Percentiles rank a stretch among this genome's conserved stretches.
Evolutionary conservation across 768 basidiomycete species (phyloP).

Genomic region (Lactarius trivialis): DNA sequence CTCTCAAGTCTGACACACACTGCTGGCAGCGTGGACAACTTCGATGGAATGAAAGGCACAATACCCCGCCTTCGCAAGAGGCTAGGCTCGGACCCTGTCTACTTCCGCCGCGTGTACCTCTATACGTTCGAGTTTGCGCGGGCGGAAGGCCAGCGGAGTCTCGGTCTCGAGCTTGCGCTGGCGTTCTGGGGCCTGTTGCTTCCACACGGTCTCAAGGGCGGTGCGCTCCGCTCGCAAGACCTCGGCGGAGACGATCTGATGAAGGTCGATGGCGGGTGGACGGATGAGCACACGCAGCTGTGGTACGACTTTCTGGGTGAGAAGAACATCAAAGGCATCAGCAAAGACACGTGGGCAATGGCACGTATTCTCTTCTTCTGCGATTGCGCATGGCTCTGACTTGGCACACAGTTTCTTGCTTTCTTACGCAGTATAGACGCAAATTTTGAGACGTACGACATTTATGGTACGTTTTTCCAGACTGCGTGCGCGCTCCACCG

Average conservation of each 20-base stretch:
- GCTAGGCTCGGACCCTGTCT: slow-evolving; percentile 56
- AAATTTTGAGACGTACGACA: slow-evolving; percentile 65
- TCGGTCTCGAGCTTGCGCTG: slow-evolving; percentile 63
- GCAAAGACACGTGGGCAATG: slow-evolving; percentile 88
- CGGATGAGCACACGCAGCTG: slow-evolving; percentile 51
- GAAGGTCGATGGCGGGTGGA: slow-evolving; percentile 47
- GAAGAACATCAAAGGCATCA: slow-evolving; percentile 68
- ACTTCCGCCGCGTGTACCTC: slow-evolving; percentile 74
- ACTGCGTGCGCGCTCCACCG: background rate
- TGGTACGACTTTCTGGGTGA: slow-evolving; percentile 75
- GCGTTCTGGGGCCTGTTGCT: slow-evolving; percentile 77
- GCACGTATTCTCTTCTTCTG: slow-evolving; percentile 36
- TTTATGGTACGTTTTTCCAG: slow-evolving; percentile 47
- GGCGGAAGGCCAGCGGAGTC: slow-evolving; percentile 68
- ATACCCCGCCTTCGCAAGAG: slow-evolving; percentile 50
- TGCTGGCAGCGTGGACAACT: slow-evolving; percentile 51
- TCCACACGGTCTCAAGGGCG: slow-evolving; percentile 60
- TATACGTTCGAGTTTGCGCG: slow-evolving; percentile 79
- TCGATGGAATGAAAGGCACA: slow-evolving; percentile 51
- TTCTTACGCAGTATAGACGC: slow-evolving; percentile 72
- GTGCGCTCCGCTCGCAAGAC: slow-evolving; percentile 47
- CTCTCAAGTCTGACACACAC: background rate
- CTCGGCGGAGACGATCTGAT: slow-evolving; percentile 39
- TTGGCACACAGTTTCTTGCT: slow-evolving; percentile 55
- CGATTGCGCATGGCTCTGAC: background rate